These are phyloP conservation scores for Globisporangium megalacanthum DNA, from an alignment of 352 stramenopile species.

Conservation along the genomic window DNA sequence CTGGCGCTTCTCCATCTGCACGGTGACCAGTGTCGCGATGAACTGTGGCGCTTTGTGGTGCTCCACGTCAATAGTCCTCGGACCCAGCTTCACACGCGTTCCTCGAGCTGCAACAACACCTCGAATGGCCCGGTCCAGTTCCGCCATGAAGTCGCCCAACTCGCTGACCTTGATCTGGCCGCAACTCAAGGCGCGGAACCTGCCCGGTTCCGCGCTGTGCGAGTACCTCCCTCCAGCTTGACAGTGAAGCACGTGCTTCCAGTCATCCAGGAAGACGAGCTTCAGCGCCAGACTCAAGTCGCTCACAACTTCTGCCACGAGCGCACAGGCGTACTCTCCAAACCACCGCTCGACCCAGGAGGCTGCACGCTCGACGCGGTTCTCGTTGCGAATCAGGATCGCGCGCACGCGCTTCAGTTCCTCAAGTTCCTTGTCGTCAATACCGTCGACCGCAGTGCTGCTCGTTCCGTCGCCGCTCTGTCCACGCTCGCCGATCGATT, in stretches of 20 bases:
- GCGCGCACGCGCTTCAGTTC: constrained; percentile 11
- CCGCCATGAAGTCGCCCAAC: background rate
- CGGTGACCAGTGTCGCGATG: constrained; percentile 24
- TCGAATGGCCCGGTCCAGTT: background rate
- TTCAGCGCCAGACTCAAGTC: constrained; percentile 18
- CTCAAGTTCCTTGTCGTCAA: constrained; percentile 23
- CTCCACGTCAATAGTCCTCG: constrained; percentile 13
- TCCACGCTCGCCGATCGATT: constrained; percentile 5
- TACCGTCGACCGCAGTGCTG: constrained; percentile 16
- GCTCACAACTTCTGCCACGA: constrained; percentile 27
- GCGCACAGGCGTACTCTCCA: constrained; percentile 32
- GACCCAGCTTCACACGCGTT: background rate
- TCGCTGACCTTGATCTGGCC: constrained; percentile 12
- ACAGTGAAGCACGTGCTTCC: constrained; percentile 30
- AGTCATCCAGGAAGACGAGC: constrained; percentile 37
- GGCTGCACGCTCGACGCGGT: constrained; percentile 12
- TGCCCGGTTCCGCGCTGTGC: constrained; percentile 30
- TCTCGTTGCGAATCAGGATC: constrained; percentile 10
- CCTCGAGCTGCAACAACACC: background rate
- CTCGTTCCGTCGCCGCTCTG: constrained; percentile 5
- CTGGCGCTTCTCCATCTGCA: constrained; percentile 1
- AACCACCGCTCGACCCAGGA: constrained; percentile 35
- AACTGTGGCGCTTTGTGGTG: constrained; percentile 55
- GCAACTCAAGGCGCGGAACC: constrained; percentile 21
- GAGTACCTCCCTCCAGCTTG: constrained; percentile 17